Evolutionary conservation across 257 asterid species (phyloP), one percentile per base, ranked within the genome.

Genomic region (Hygrophila difformis): DNA sequence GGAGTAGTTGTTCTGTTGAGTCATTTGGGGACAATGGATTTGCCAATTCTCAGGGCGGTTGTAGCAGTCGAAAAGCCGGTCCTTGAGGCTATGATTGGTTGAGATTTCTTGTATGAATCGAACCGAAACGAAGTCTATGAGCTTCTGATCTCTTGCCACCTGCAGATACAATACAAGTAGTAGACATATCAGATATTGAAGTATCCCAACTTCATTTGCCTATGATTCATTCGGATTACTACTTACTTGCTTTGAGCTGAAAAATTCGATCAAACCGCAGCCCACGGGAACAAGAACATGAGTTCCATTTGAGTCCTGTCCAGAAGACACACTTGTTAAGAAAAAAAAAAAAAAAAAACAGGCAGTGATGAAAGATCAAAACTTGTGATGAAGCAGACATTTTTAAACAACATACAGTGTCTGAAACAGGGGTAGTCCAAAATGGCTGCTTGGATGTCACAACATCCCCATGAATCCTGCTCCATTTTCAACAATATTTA

Each of bases 381-480:
- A n/a, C n/a, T n/a, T n/a, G n/a, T n/a, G 29, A 24, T 24, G 29
- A 24, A 24, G 7, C 29, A 24, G 29, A 24, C 5, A 24, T n/a
- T n/a, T n/a, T n/a, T n/a, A n/a, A n/a, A n/a, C n/a, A n/a, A n/a
- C n/a, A n/a, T n/a, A n/a, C n/a, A 24, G 29, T 19, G 37, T 20
- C 12, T 35, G 13, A 13, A 13, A 15, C 8, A 18, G 58, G 62
- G 14, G 28, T 35, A 37, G 59, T 44, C 97, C 97, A 87, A 65
- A 53, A 64, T n/a, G 95, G 63, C 60, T 68, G 61, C 38, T 70
- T 73, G 23, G 93, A 71, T 22, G 81, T 69, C 45, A 84, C 85
- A 24, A 77, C 93, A 15, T 87, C 97, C 34, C 93, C 97, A 60
- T 75, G 95, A 72, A 84, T 63, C 65, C 97, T 84, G 69, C 1